Percentiles rank a stretch among this genome's conserved stretches.
These are phyloP conservation scores for Nemania sp. DNA, from an alignment of 2,329 filamentous ascomycete species.

Conservation along the genomic window DNA sequence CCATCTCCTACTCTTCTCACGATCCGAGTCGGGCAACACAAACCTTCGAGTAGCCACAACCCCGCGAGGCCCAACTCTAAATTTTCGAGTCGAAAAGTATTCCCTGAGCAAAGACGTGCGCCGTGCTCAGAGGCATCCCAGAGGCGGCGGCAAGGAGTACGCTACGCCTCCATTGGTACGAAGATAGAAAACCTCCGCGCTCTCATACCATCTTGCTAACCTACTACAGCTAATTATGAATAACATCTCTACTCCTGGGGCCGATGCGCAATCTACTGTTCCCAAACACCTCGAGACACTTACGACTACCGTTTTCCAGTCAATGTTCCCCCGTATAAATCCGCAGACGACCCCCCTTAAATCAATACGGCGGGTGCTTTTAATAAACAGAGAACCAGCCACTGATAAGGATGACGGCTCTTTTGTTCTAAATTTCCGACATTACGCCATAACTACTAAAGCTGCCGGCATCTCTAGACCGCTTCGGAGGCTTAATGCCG, in stretches of 20 bases:
- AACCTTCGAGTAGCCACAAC: conserved; percentile 90
- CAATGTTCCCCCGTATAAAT: conserved; percentile 94
- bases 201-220: neutral
- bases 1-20: conserved; percentile 92
- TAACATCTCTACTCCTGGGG: conserved; percentile 80
- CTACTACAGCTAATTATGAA: conserved; percentile 87
- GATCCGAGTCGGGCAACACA: conserved; percentile 89
- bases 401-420: conserved; percentile 69
- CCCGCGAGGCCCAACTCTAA: conserved; percentile 89
- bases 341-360: conserved; percentile 89
- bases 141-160: conserved; percentile 86
- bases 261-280: conserved; percentile 74
- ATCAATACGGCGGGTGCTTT: conserved; percentile 90
- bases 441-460: conserved; percentile 95
- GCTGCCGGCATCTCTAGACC: conserved; percentile 86
- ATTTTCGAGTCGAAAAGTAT: conserved; percentile 95
- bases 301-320: conserved; percentile 94
- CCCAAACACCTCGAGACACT: conserved; percentile 94
- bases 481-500: conserved; percentile 84
- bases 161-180: conserved; percentile 82
- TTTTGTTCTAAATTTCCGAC: conserved; percentile 87
- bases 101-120: conserved; percentile 92
- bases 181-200: conserved; percentile 4
- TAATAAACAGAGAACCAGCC: conserved; percentile 82
- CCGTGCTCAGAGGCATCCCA: conserved; percentile 84